Evolutionary conservation across 73 alveolate species (phyloP).

Genomic region (Tetrahymena elliotti): DNA sequence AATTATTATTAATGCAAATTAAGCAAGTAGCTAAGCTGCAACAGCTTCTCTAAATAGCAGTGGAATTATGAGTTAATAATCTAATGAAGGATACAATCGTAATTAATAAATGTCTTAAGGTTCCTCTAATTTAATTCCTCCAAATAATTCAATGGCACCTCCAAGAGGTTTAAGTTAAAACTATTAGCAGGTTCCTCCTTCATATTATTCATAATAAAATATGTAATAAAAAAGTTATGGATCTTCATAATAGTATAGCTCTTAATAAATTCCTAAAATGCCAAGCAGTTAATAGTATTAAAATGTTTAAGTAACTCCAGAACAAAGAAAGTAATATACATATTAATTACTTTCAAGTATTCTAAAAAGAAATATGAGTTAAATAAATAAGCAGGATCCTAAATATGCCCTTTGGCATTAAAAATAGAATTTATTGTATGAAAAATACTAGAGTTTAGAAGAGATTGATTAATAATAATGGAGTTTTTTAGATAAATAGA

Average conservation of each 20-base stretch:
- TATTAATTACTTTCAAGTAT: background rate
- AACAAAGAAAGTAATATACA: background rate
- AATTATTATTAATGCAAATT: background rate
- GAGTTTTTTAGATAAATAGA: background rate
- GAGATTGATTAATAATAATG: background rate
- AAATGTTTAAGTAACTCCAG: background rate
- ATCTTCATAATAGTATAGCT: background rate
- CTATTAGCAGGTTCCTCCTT: background rate
- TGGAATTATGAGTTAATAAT: background rate
- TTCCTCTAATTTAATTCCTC: background rate
- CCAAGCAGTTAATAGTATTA: background rate
- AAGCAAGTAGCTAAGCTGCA: background rate
- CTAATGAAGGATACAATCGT: background rate
- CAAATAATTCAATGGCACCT: background rate
- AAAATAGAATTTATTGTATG: background rate
- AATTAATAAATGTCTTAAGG: background rate
- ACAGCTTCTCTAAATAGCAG: background rate
- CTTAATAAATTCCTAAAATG: background rate
- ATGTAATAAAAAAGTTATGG: background rate
- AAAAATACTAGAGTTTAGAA: background rate
- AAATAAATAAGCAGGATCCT: background rate
- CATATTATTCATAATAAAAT: background rate
- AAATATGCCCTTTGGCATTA: background rate
- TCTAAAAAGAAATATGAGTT: background rate
- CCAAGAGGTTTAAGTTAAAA: background rate